phyloP scores from a whole-genome alignment of 75 land plant species.

The Gnetum montanum region DNA sequence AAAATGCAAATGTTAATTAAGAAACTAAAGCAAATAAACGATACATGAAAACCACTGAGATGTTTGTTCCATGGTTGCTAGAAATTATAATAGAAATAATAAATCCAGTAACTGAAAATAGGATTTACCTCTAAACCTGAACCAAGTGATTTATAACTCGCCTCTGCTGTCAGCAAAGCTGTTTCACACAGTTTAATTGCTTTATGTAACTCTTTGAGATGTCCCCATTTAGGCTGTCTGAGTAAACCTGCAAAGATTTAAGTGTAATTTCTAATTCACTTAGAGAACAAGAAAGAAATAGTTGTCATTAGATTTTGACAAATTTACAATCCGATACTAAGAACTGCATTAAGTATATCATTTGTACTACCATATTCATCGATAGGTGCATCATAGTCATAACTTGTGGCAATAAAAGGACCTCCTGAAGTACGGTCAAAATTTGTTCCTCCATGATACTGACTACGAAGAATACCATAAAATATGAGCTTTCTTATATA shows the following conservation, averaged over 20 bases:
- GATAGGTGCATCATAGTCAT: constrained; percentile 78
- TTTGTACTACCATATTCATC: constrained; percentile 91
- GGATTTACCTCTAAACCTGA: constrained; percentile 32
- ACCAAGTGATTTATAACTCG: constrained; percentile 30
- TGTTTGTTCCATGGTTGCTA: too few species aligned
- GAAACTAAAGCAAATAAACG: too few species aligned
- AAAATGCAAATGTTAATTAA: too few species aligned
- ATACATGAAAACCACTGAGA: too few species aligned
- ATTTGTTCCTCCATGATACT: constrained; percentile 72
- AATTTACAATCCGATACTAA: too few species aligned
- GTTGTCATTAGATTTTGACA: too few species aligned
- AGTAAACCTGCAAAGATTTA: constrained; percentile 36
- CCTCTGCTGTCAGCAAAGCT: constrained; percentile 43
- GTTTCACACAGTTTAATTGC: constrained; percentile 59
- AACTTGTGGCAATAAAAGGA: constrained; percentile 70
- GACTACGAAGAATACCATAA: not conserved
- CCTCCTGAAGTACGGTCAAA: constrained; percentile 74
- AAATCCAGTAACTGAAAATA: too few species aligned
- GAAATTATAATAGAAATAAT: too few species aligned
- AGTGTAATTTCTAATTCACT: too few species aligned
- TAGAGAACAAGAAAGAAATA: too few species aligned
- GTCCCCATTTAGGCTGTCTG: constrained; percentile 63
- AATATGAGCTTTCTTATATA: not conserved
- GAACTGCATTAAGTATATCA: too few species aligned
- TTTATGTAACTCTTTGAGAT: constrained; percentile 53